A percentile compares a stretch with the other conserved stretches of the same genome.
These are phyloP conservation scores for Lipomyces yamadae DNA, from an alignment of 805 yeast species.

Conservation along the genomic window DNA sequence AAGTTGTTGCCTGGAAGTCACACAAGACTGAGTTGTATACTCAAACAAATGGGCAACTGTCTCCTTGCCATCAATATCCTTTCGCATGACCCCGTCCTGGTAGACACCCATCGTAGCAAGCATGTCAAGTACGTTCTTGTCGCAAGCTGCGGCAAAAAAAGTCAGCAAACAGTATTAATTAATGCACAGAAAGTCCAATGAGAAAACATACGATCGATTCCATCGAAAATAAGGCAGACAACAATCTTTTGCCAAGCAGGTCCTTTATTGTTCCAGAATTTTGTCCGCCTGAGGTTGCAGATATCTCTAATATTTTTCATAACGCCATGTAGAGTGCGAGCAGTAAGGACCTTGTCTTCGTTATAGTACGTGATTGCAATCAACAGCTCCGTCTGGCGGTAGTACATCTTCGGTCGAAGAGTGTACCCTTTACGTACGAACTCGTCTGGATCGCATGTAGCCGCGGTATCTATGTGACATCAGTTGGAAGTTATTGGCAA, in stretches of 20 bases:
- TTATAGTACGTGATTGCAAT: conserved; percentile 69
- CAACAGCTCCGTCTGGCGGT: conserved; percentile 64
- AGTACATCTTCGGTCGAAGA: conserved; percentile 61
- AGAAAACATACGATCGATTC: conserved; percentile 53
- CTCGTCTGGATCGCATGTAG: conserved; percentile 71
- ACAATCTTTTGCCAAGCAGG: conserved; percentile 69
- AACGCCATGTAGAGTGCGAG: conserved; percentile 63
- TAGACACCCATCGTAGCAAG: conserved; percentile 68
- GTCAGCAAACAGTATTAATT: neutral
- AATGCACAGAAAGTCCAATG: neutral
- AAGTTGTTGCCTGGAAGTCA: conserved; percentile 51
- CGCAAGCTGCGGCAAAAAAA: conserved; percentile 48
- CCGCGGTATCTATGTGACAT: conserved; percentile 52
- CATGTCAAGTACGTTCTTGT: conserved; percentile 64
- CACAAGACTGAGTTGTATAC: conserved; percentile 60
- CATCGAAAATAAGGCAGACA: conserved; percentile 67
- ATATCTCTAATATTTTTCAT: conserved; percentile 68
- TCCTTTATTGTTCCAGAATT: conserved; percentile 57
- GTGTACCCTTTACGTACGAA: conserved; percentile 60
- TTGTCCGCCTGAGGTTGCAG: conserved; percentile 53
- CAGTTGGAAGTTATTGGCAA: neutral
- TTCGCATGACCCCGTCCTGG: conserved; percentile 68
- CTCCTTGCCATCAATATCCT: conserved; percentile 61
- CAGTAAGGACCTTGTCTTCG: conserved; percentile 65
- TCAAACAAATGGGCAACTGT: conserved; percentile 71